Conservation (phyloP, 768 basidiomycete genomes). For the Trametes punicea region DNA sequence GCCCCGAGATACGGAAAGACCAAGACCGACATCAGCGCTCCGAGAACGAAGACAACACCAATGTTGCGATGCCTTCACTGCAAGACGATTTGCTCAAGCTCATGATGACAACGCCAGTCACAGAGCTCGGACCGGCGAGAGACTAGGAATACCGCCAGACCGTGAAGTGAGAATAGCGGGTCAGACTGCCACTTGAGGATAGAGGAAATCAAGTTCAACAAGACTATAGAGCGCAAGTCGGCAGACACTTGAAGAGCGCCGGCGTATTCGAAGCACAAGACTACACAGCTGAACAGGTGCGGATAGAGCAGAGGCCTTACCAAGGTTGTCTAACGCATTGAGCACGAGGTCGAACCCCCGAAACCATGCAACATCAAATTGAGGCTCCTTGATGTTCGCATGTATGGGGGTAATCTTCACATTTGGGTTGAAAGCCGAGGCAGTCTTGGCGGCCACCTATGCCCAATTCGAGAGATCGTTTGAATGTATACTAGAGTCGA, state of each 20-base stretch:
- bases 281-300: neutral
- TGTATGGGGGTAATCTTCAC: constrained; percentile 86
- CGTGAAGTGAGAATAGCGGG: too few relatives aligned
- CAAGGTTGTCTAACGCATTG: constrained; percentile 95
- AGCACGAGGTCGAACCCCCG: constrained; percentile 86
- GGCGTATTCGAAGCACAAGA: too few relatives aligned
- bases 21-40: too few relatives aligned
- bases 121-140: too few relatives aligned
- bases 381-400: constrained; percentile 91
- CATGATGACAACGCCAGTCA: too few relatives aligned
- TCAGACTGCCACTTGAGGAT: too few relatives aligned
- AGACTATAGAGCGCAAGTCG: too few relatives aligned
- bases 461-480: neutral
- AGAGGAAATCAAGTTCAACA: too few relatives aligned
- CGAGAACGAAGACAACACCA: neutral
- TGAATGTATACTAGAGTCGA: neutral
- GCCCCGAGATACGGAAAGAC: too few relatives aligned
- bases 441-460: constrained; percentile 81
- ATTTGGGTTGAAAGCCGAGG: constrained; percentile 81
- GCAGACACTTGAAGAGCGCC: neutral
- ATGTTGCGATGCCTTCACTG: too few relatives aligned
- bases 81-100: too few relatives aligned
- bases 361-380: constrained; percentile 91
- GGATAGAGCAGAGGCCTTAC: constrained; percentile 40
- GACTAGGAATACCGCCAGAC: too few relatives aligned